Evolutionary conservation across 306 rosid genomes (phyloP).

Genomic region (Vigna angularis): DNA sequence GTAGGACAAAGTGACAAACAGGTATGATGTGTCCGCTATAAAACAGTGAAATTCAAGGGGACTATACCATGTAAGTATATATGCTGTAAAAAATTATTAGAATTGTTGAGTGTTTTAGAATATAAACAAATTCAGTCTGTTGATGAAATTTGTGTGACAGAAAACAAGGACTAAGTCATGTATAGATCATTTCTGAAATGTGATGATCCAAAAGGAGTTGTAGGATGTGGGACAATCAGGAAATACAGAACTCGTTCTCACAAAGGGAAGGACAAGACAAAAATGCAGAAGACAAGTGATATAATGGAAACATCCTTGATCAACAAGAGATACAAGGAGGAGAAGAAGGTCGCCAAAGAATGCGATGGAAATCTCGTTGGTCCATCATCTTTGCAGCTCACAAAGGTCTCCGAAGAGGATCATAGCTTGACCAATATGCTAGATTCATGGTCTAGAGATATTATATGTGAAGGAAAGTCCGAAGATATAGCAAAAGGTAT

Average conservation of each 20-base stretch:
- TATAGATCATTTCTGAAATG: slow-evolving; percentile 77
- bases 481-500: slow-evolving; percentile 40
- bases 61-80: slow-evolving; percentile 46
- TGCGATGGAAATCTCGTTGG: slow-evolving; percentile 40
- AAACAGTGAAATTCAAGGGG: slow-evolving; percentile 38
- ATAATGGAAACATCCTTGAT: slow-evolving; percentile 37
- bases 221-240: slow-evolving; percentile 64
- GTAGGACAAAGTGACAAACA: slow-evolving; percentile 46
- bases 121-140: slow-evolving; percentile 39
- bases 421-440: slow-evolving; percentile 63
- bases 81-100: neutral
- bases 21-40: slow-evolving; percentile 43
- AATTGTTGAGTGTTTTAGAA: neutral
- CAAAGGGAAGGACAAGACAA: slow-evolving; percentile 56
- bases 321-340: slow-evolving; percentile 36
- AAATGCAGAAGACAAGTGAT: slow-evolving; percentile 49
- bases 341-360: slow-evolving; percentile 45
- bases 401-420: slow-evolving; percentile 65
- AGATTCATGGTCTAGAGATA: slow-evolving; percentile 70
- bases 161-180: slow-evolving; percentile 60
- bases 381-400: slow-evolving; percentile 64
- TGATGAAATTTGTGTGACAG: slow-evolving; percentile 51
- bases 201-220: slow-evolving; percentile 80
- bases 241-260: slow-evolving; percentile 54
- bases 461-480: slow-evolving; percentile 52